phyloP scores from a whole-genome alignment of 2,329 filamentous ascomycete genomes.

The Rutstroemia sp. region DNA sequence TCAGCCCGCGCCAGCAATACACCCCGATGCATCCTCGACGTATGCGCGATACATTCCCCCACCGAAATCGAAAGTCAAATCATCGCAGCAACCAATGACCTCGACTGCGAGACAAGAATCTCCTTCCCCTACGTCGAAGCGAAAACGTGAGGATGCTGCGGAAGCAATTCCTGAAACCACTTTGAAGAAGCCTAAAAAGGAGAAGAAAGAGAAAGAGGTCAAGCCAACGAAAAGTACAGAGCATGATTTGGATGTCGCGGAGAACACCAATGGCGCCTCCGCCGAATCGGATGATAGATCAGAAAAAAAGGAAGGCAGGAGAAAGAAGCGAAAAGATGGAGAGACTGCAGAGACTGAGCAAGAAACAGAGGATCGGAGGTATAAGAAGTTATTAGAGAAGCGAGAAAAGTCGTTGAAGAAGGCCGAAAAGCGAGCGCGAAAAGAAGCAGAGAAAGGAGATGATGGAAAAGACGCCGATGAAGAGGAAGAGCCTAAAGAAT shows the following conservation, averaged over 20 bases:
- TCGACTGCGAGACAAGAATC: not conserved
- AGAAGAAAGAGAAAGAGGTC: conserved; percentile 10
- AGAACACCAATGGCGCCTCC: not conserved
- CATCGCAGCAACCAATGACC: not conserved
- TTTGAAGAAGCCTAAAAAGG: conserved; percentile 8
- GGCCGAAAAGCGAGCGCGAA: conserved; percentile 34
- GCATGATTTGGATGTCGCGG: not conserved
- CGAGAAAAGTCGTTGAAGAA: conserved; percentile 47
- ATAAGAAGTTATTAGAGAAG: conserved; percentile 46
- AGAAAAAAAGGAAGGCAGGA: conserved; percentile 2
- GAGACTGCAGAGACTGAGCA: not conserved
- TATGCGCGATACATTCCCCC: conserved; percentile 28
- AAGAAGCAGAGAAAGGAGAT: conserved; percentile 29
- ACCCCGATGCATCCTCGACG: conserved; percentile 24
- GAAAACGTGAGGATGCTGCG: not conserved
- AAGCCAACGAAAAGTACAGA: not conserved
- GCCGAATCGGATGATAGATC: not conserved
- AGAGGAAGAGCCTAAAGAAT: conserved; percentile 32
- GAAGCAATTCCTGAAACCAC: not conserved
- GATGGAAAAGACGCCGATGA: conserved; percentile 17
- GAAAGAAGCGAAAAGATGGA: not conserved
- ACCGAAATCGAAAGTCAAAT: conserved; percentile 13
- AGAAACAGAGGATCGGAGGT: conserved; percentile 14
- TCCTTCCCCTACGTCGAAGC: not conserved
- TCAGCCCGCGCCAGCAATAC: conserved; percentile 14